Conservation (phyloP, 495 filamentous ascomycete genomes). For the Daldinia childiae region DNA sequence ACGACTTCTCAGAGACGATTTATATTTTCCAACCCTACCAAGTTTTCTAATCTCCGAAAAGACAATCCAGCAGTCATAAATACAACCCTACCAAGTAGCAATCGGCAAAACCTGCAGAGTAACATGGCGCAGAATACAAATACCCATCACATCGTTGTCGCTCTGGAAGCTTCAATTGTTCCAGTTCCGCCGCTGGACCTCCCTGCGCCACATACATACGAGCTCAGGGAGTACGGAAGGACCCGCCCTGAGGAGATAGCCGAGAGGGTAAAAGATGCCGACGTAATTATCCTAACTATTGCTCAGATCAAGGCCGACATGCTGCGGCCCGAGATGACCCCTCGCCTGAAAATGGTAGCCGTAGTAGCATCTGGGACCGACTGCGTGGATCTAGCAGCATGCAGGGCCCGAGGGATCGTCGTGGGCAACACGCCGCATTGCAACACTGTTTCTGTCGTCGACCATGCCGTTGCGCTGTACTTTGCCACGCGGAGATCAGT, state of each 20-base stretch:
- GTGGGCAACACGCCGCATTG: conserved; percentile 60
- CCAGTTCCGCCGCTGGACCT: conserved; percentile 55
- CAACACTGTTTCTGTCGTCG: conserved; percentile 62
- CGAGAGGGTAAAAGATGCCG: conserved; percentile 56
- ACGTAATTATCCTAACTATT: conserved; percentile 58
- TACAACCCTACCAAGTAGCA: background rate
- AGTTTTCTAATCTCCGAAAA: background rate
- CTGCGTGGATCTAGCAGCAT: conserved; percentile 59
- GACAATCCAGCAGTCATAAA: background rate
- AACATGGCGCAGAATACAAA: background rate
- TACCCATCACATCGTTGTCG: conserved; percentile 56
- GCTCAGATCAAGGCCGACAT: conserved; percentile 51
- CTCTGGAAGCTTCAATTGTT: conserved; percentile 57
- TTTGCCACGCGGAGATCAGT: conserved; percentile 62
- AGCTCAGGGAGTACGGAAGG: conserved; percentile 43
- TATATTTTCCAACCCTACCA: background rate
- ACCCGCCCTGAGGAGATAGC: conserved; percentile 49
- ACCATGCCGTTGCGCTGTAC: conserved; percentile 64
- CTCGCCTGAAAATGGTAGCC: conserved; percentile 57
- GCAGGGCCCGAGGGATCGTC: conserved; percentile 53
- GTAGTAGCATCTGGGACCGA: conserved; percentile 64
- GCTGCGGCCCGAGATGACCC: conserved; percentile 49
- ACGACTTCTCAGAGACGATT: background rate
- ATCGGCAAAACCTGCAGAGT: background rate
- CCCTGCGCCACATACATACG: conserved; percentile 50